Evolutionary conservation across 2,329 filamentous ascomycete species (phyloP), one percentile per base, ranked within the genome.

Genomic region (Akanthomyces dipterigenus): DNA sequence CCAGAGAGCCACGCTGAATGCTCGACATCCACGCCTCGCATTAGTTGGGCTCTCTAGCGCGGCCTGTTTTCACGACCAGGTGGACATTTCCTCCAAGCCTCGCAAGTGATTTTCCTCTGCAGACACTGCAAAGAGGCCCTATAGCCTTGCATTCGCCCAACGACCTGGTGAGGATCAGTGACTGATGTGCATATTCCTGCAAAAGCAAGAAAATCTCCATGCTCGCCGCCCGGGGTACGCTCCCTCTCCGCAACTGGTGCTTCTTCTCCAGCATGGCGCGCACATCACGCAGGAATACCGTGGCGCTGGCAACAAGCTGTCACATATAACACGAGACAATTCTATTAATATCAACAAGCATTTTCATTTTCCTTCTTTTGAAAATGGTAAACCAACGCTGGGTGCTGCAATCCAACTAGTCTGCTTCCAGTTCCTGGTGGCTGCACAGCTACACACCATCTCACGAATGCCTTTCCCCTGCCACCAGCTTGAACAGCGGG

Each of bases 11-110:
- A 60, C 56, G 48, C 56, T 60, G 43, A 61, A 61, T 61, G 59
- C 53, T 43, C 51, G 59, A 61, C 59, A 61, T 55, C 24, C 36
- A 49, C 59, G 59, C 59, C 59, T 26, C 49, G 59, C 59, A 61
- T 61, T 61, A 61, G 59, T 31, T 53, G 14, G 43, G 9, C 31
- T 28, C 24, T 14, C 42, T 61, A 61, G 59, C 59, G 59, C 59
- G 59, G 51, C 59, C 59, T 49, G 59, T 20, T 55, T 49, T 55
- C 34, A 24, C 24, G 43, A 53, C 59, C 59, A 3, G 31, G 57
- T 60, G 57, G 57, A 18, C 57, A 54, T 26, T 45, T 48, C 43
- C 55, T 46, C 53, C 28, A 34, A 11, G 40, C 40, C 18, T 20
- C 31, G 55, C 28, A 36, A 31, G 18, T 26, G 6, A n/a, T 18